Evolutionary conservation across 192 early-diverging fungal genomes (phyloP).

Genomic region (Backusella morwellensis): DNA sequence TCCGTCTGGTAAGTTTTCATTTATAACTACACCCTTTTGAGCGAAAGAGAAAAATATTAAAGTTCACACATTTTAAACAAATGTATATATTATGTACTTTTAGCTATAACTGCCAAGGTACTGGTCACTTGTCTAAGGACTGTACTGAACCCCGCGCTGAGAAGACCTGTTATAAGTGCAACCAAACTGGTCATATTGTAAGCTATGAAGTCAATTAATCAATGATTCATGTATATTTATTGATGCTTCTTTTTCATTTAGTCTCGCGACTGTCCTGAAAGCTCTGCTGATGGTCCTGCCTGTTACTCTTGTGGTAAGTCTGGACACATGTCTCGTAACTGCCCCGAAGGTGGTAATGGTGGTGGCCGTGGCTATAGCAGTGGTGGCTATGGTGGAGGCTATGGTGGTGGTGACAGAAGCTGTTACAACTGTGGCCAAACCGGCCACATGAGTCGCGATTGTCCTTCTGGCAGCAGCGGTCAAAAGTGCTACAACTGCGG

Average conservation of each 20-base stretch:
- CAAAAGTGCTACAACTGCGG: constrained; percentile 44
- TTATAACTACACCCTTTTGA: neutral
- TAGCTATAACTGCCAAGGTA: constrained; percentile 57
- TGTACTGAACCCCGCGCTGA: constrained; percentile 47
- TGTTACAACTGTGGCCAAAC: constrained; percentile 35
- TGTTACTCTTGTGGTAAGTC: constrained; percentile 48
- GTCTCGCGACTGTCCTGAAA: constrained; percentile 52
- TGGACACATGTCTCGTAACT: constrained; percentile 57
- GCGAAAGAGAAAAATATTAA: neutral
- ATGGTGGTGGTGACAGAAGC: constrained; percentile 22
- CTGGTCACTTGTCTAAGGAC: constrained; percentile 41
- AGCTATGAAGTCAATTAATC: neutral
- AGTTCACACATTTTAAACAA: neutral
- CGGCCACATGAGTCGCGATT: constrained; percentile 39
- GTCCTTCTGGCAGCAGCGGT: constrained; percentile 17
- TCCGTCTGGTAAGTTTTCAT: constrained; percentile 48
- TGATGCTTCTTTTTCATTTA: neutral
- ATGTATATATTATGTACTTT: neutral
- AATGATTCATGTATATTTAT: neutral
- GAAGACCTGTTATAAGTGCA: constrained; percentile 58
- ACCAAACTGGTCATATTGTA: constrained; percentile 50
- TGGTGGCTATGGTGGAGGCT: constrained; percentile 18
- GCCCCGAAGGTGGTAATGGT: constrained; percentile 36
- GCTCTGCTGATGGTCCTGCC: constrained; percentile 38
- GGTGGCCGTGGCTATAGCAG: constrained; percentile 14